Evolutionary conservation across 2,329 filamentous ascomycete genomes (phyloP), one percentile per base, ranked within the genome.

Genomic region (Aplosporella prunicola): DNA sequence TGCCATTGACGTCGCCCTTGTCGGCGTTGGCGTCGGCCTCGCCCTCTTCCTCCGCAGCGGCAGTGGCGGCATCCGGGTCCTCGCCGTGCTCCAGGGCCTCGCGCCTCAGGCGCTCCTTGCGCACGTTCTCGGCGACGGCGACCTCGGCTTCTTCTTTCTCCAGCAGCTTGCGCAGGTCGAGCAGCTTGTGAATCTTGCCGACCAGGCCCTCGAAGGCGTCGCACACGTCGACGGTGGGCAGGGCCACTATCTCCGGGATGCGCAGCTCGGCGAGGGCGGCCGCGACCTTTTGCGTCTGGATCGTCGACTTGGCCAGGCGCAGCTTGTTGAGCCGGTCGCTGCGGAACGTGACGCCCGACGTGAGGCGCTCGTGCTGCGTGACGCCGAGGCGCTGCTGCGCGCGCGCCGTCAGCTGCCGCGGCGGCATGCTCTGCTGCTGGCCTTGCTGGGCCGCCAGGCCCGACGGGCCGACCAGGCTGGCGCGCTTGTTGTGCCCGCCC

Each of bases 311-410:
- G 45, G 81, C 81, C 24, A 78, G 77, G 39, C 86, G 80, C 16
- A 85, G 74, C 58, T 87, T 87, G 48, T 80, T 79, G 41, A 89
- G 75, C 56, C 77, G 80, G 50, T 89, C 83, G 18, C 86, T 86
- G 9, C 89, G 83, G 71, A 96, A 96, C 10, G 84, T 81, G 23
- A 94, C 84, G 5, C 91, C 89, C 7, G 80, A 82, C 2, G 81
- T 78, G 25, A 95, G 71, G 18, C 89, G 82, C 39, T 96, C 89
- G 55, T 89, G 82, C 46, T 84, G 78, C 6, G 81, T 76, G 8
- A 98, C 82, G 45, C 89, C 91, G 53, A 89, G 96, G 22, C 81
- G 72, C 45, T 74, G 61, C 46, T 95, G 77, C 58, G 80, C 78
- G 52, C 79, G 76, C 38, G 67, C 24, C 10, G 45, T 35, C 2